Evolutionary conservation across 2,329 filamentous ascomycete genomes (phyloP), one percentile per base, ranked within the genome.

Genomic region (Raffaelea ambrosiae): DNA sequence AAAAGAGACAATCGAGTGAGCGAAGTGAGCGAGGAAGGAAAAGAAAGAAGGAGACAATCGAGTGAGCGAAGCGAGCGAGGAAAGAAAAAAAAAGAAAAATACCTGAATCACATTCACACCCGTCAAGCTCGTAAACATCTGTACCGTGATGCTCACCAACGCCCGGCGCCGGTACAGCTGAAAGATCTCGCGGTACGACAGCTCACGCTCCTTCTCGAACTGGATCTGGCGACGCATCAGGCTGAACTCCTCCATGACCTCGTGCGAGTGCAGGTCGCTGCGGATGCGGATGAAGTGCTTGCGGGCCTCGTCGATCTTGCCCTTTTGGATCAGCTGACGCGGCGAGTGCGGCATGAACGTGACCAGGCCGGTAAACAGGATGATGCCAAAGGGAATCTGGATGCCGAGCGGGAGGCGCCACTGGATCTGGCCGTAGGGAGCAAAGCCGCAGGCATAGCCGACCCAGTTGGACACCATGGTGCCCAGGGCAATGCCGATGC

Each of bases 381-480:
- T 63, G 4, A 79, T 56, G 3, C 74, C 74, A 71, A 72, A 79
- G 1, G 75, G 74, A 11, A 77, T 70, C 57, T 79, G 75, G 22
- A 78, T 66, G 0, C 64, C 74, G 3, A 79, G 66, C 0, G 75
- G 76, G 0, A 79, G 60, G 11, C 75, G 68, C 76, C 75, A 79
- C 56, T 79, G 76, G 0, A 69, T 58, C 4, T 66, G 56, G 0
- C 76, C 75, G 48, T 77, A 76, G 0, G 74, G 65, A 0, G 74
- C 73, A 47, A 70, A 77, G 19, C 70, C 67, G 51, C 74, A 76
- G 0, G 73, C 73, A 53, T 72, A 78, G 3, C 75, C 75, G 4
- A 77, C 68, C 76, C 75, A 79, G 56, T 79, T 79, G 4, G 72
- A 74, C 52, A 66, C 62, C 72, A 77, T 76, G 3, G 73, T 76